Conservation (phyloP, 2,329 filamentous ascomycete genomes). For the Aspergillus piperis region DNA sequence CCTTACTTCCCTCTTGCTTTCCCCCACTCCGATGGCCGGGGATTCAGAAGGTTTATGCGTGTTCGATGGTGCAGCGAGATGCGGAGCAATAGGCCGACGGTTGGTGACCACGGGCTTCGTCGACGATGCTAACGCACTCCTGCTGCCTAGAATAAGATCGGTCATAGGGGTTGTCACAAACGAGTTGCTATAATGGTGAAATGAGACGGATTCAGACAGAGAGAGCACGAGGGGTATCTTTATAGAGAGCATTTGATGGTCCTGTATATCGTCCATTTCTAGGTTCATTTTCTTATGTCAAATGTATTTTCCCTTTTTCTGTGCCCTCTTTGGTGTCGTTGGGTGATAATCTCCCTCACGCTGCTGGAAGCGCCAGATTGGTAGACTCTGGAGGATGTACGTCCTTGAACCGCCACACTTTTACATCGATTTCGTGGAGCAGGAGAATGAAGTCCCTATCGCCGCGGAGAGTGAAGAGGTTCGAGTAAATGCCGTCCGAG, state of each 20-base stretch:
- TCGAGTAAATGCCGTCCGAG: conserved; percentile 6
- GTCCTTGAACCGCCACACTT: conserved; percentile 29
- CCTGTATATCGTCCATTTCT: conserved; percentile 26
- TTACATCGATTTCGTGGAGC: conserved; percentile 16
- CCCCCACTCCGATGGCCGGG: neutral
- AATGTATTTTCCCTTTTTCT: conserved; percentile 11
- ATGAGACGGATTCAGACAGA: conserved; percentile 9
- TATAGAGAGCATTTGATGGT: conserved; percentile 27
- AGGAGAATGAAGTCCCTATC: conserved; percentile 23
- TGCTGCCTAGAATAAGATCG: conserved; percentile 16
- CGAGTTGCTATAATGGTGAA: conserved; percentile 12
- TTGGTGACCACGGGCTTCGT: conserved; percentile 7
- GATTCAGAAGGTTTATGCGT: neutral
- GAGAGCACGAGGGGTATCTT: conserved; percentile 13
- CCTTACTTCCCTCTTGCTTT: conserved; percentile 6
- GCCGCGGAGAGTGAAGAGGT: conserved; percentile 16
- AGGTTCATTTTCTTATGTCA: conserved; percentile 15
- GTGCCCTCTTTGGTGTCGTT: conserved; percentile 7
- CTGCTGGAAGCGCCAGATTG: neutral
- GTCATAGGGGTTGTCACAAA: conserved; percentile 9
- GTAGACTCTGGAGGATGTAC: neutral
- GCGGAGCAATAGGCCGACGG: conserved; percentile 3
- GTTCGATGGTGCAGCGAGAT: conserved; percentile 7
- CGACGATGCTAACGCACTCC: conserved; percentile 18
- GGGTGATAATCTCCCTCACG: neutral